Conservation (phyloP, 2,329 filamentous ascomycete genomes). For the Diaporthe vexans region DNA sequence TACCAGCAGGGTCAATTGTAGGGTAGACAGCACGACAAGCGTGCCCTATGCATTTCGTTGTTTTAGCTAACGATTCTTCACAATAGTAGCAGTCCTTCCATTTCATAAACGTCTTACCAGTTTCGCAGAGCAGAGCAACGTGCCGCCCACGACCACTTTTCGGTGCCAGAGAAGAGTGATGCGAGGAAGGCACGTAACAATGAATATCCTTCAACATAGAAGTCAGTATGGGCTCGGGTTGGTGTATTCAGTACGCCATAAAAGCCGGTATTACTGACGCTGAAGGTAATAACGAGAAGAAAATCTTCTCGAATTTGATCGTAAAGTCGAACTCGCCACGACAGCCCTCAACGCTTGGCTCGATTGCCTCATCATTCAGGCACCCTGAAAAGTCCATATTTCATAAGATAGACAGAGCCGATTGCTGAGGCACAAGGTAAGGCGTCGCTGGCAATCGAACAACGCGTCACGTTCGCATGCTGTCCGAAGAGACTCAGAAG, state of each 20-base stretch:
- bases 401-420: too few relatives aligned
- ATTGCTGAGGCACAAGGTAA: not conserved
- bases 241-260: conserved; percentile 45
- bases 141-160: not conserved
- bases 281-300: conserved; percentile 61
- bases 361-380: not conserved
- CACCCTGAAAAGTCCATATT: conserved; percentile 1
- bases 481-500: not conserved
- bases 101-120: not conserved
- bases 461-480: not conserved
- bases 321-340: conserved; percentile 66
- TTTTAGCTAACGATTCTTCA: not conserved
- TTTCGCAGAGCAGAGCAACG: not conserved
- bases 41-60: not conserved
- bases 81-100: not conserved
- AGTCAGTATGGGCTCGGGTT: conserved; percentile 51
- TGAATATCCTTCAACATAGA: conserved; percentile 35
- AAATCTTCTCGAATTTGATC: conserved; percentile 61
- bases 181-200: not conserved
- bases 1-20: not conserved
- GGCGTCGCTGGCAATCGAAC: too few relatives aligned
- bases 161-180: not conserved
- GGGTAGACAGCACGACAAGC: not conserved
- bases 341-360: conserved; percentile 10
- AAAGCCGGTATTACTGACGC: conserved; percentile 42